Percentiles rank a stretch among this genome's conserved stretches.
These are phyloP conservation scores for Syzygium syzygioides DNA, from an alignment of 441 rosid genomes.

Conservation along the genomic window DNA sequence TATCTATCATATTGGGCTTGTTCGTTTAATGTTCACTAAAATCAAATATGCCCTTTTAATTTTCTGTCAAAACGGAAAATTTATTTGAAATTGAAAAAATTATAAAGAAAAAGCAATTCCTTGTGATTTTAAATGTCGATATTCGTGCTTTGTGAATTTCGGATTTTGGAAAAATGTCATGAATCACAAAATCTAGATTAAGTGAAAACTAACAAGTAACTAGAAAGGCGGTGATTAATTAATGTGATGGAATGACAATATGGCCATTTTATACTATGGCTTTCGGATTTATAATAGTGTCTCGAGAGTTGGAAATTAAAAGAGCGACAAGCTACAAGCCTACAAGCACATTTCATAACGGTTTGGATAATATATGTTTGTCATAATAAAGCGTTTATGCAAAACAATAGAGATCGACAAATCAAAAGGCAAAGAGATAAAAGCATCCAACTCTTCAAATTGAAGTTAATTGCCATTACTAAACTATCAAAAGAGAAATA, in stretches of 20 bases:
- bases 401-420: not conserved
- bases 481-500: not conserved
- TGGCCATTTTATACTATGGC: not conserved
- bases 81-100: not conserved
- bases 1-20: not conserved
- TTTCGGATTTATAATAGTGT: too few relatives aligned
- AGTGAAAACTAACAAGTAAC: not conserved
- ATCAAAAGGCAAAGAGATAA: not conserved
- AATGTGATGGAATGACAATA: not conserved
- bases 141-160: not conserved
- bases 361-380: not conserved
- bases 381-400: not conserved
- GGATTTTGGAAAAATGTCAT: not conserved
- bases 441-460: not conserved
- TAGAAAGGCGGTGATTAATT: not conserved
- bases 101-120: not conserved
- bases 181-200: not conserved
- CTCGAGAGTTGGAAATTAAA: not conserved
- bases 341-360: not conserved
- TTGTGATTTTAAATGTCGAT: not conserved
- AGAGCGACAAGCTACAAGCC: not conserved
- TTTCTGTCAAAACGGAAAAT: not conserved
- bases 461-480: not conserved
- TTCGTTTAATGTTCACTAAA: not conserved
- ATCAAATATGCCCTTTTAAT: not conserved